Evolutionary conservation across 2,329 filamentous ascomycete genomes (phyloP).

Genomic region (Ophiostoma himal-ulmi): DNA sequence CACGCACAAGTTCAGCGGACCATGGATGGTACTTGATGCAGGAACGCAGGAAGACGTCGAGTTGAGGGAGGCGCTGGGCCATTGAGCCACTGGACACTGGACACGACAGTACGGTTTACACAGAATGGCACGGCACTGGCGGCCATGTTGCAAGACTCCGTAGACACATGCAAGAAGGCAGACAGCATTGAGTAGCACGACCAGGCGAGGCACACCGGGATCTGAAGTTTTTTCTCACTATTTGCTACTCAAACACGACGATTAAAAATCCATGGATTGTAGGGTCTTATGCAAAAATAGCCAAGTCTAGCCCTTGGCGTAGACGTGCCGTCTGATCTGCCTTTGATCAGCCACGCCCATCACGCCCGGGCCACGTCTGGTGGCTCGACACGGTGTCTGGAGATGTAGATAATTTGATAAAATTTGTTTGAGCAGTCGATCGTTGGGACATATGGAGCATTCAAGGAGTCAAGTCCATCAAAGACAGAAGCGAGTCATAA

Average conservation of each 20-base stretch:
- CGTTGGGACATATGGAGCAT: neutral
- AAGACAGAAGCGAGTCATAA: neutral
- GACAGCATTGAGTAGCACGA: neutral
- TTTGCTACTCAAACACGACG: neutral
- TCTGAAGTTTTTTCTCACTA: neutral
- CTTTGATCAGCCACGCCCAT: slow-evolving; percentile 3
- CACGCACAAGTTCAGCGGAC: slow-evolving; percentile 1
- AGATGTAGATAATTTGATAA: neutral
- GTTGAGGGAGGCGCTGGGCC: neutral
- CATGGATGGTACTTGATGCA: neutral
- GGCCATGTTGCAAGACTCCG: neutral
- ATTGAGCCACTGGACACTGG: neutral
- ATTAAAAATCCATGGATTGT: neutral
- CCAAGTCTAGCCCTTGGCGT: neutral
- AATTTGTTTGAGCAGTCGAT: slow-evolving; percentile 5
- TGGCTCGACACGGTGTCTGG: neutral
- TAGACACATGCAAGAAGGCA: neutral
- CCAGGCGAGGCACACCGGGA: neutral
- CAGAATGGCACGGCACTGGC: neutral
- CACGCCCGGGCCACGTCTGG: neutral
- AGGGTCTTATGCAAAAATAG: neutral
- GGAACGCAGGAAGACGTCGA: neutral
- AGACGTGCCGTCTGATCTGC: slow-evolving; percentile 3
- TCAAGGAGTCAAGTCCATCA: neutral
- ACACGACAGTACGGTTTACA: neutral